These are phyloP conservation scores for Iris macrosiphon DNA, from an alignment of 106 monocot genomes.

Conservation along the genomic window DNA sequence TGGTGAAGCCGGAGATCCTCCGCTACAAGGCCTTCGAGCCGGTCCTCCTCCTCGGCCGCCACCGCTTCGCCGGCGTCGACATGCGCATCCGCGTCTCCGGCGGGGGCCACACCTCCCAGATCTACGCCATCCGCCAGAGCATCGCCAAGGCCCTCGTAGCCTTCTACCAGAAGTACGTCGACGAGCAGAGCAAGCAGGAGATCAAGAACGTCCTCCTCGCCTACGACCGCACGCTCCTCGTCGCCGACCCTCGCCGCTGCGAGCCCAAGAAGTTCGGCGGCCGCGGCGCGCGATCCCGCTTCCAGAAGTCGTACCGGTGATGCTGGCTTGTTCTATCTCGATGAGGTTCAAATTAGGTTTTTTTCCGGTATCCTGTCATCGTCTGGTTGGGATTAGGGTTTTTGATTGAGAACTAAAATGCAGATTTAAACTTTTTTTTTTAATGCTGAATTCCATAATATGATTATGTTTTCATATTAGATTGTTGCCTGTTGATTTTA, in stretches of 20 bases:
- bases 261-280: slow-evolving; percentile 22
- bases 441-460: no score
- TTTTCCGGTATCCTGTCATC: no score
- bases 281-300: slow-evolving; percentile 18
- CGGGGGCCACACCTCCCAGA: slow-evolving; percentile 14
- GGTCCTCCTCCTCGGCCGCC: slow-evolving; percentile 10
- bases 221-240: slow-evolving; percentile 12
- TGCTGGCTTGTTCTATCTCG: no score
- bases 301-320: slow-evolving; percentile 21
- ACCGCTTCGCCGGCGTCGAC: slow-evolving; percentile 12
- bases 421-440: no score
- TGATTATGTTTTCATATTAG: no score
- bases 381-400: no score
- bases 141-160: slow-evolving; percentile 21
- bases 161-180: slow-evolving; percentile 17
- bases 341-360: no score
- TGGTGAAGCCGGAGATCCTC: slow-evolving; percentile 16
- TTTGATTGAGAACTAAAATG: no score
- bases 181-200: slow-evolving; percentile 15
- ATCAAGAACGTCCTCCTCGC: slow-evolving; percentile 12
- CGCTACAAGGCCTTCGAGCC: slow-evolving; percentile 20
- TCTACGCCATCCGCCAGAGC: slow-evolving; percentile 16
- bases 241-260: slow-evolving; percentile 14
- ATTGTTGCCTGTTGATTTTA: no score
- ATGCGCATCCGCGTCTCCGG: slow-evolving; percentile 15